These are phyloP conservation scores for Amanita molliuscula DNA, from an alignment of 768 basidiomycete genomes.

Conservation along the genomic window DNA sequence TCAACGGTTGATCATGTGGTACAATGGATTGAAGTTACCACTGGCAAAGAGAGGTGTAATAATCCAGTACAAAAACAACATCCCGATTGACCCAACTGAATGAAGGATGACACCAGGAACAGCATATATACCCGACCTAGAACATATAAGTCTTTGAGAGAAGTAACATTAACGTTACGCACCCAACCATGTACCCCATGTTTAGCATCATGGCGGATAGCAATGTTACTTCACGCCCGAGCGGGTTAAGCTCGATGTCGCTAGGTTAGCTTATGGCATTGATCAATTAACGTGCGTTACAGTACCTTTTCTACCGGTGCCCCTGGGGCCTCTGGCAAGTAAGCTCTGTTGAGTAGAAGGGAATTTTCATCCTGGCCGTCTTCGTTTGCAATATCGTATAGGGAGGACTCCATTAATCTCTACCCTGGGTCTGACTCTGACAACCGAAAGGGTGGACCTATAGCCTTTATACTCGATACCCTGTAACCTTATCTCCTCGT, in stretches of 20 bases:
- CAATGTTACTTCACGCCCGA: constrained; percentile 23
- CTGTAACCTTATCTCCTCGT: no score
- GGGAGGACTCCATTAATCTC: background rate
- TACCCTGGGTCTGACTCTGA: no score
- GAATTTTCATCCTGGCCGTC: background rate
- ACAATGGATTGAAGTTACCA: constrained; percentile 12
- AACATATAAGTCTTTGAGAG: background rate
- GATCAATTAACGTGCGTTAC: background rate
- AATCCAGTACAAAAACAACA: constrained; percentile 22
- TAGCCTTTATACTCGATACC: background rate
- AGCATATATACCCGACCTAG: constrained; percentile 26
- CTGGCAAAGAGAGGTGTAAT: constrained; percentile 22
- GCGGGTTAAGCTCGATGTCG: constrained; percentile 14
- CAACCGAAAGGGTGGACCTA: no score
- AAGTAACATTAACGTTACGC: background rate
- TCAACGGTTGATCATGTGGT: background rate
- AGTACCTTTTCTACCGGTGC: constrained; percentile 2
- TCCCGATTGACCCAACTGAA: constrained; percentile 26
- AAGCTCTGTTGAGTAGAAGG: background rate
- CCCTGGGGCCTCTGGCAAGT: background rate
- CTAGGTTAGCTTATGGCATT: no score
- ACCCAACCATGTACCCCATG: constrained; percentile 25
- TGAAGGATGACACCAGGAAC: constrained; percentile 23
- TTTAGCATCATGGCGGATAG: constrained; percentile 26
- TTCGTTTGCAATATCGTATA: background rate